Base-by-base conservation (phyloP, 352 stramenopile species). In the Pythium angustatum region DNA sequence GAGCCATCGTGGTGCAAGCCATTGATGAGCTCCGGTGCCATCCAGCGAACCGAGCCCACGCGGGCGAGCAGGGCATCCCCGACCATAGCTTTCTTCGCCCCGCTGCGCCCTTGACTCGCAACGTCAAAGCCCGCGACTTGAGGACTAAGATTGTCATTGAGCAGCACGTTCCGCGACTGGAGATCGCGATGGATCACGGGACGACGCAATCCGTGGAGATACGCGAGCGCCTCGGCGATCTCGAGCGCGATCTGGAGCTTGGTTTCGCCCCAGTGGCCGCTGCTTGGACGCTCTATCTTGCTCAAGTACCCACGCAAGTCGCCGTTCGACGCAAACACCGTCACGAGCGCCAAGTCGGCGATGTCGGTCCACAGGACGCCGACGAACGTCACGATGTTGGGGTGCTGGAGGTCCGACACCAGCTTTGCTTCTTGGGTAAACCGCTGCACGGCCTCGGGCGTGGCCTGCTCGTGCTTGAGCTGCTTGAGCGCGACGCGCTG, bases 331-430 rank as follows among this genome's bases (percentile, higher is more conserved):
- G 69, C 66, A 30, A 58, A 77, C 41, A 65, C 62, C 2, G 66
- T 64, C 21, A 77, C 38, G 1, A 73, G n/a, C 14, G 62, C 34
- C 3, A 78, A 14, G 26, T 70, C 63, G 9, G 55, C 36, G 21
- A 61, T 34, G 27, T 78, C 73, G n/a, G 50, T 59, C 66, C 67
- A 75, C 33, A 56, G 47, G 27, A 75, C 71, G 17, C 71, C 68
- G 15, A 69, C 48, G 30, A 75, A 75, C 30, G 22, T 19, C 0
- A 75, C 58, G 28, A 75, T 63, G 17, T 55, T 24, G 1, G 38
- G 47, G 24, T 72, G 64, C 0, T 21, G 8, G 1, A 72, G 48
- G 9, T 41, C 48, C 15, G 59, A 45, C 3, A 69, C 28, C 5
- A 72, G 38, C 40, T 53, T 72, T 38, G 57, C 60, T 19, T 72